Base-by-base conservation (phyloP, 2,329 filamentous ascomycete species). In the Ambrosiella cleistominuta region DNA sequence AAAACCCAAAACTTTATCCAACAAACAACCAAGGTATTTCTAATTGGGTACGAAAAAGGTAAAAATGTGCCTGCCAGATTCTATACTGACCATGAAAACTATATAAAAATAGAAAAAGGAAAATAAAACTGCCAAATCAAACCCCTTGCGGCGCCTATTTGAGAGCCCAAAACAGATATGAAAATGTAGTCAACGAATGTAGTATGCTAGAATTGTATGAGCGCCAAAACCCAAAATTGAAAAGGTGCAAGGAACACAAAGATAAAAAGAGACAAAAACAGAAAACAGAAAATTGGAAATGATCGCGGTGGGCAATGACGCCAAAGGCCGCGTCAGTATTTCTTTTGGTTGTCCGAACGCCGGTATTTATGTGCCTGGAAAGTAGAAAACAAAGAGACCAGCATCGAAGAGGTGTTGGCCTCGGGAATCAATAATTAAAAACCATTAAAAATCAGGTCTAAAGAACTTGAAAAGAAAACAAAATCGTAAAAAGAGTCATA, bases 131-230 rank as follows among this genome's bases (percentile, higher is more conserved):
- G 27, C 27, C 27, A 27, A 27, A 27, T 5, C 2, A 27, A 27
- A 5, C 27, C 27, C 27, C 27, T 27, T 3, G 3, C 27, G 4
- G 4, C 27, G 27, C 27, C 27, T 27, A 27, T 27, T 27, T 27
- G 27, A 27, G 27, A 27, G 27, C 27, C 27, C 27, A 27, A 27
- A 27, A 27, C 2, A 2, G 27, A 27, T 27, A 27, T 27, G n/a
- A 42, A 57, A 36, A 45, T 39, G 57, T 35, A 51, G 47, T 27
- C 3, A 51, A 51, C 27, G 17, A 51, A 51, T 51, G 47, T 51
- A 51, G 19, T 35, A 51, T 51, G 47, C n/a, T 9, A 19, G 2
- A 19, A 47, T 47, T 51, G 47, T 51, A 51, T 36, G 47, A 51
- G 47, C n/a, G 12, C n/a, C 44, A n/a, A 36, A 36, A 51, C 37